Conservation (phyloP, 2,329 filamentous ascomycete species). For the Mycocentrospora acerina region DNA sequence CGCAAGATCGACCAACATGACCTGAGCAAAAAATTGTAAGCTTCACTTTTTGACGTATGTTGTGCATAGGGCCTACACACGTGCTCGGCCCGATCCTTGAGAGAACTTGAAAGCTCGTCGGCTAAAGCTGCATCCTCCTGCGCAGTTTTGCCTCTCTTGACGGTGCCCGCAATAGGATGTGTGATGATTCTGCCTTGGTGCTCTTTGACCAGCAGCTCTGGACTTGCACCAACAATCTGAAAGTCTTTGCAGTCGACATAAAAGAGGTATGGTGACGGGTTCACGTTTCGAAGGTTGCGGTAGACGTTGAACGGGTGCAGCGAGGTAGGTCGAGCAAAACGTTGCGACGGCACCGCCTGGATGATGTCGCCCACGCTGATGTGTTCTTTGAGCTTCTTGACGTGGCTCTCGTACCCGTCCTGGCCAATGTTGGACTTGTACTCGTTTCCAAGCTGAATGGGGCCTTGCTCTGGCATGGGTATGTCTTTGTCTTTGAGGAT, state of each 20-base stretch:
- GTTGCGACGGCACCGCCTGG: constrained; percentile 93
- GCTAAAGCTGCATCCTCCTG: constrained; percentile 83
- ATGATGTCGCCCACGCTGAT: constrained; percentile 94
- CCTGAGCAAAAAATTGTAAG: constrained; percentile 56
- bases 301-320: constrained; percentile 99
- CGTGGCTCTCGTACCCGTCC: constrained; percentile 86
- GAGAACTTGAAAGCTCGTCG: constrained; percentile 70
- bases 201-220: constrained; percentile 90
- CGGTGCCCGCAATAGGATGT: constrained; percentile 94
- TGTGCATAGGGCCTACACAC: constrained; percentile 20
- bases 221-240: constrained; percentile 92
- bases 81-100: constrained; percentile 71
- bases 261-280: constrained; percentile 96
- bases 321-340: constrained; percentile 83
- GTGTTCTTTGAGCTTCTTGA: constrained; percentile 82
- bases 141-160: constrained; percentile 77
- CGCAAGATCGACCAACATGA: constrained; percentile 96
- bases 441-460: constrained; percentile 71
- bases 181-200: constrained; percentile 87
- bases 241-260: constrained; percentile 91
- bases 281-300: constrained; percentile 92
- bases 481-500: constrained; percentile 73
- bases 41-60: constrained; percentile 60
- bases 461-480: constrained; percentile 73
- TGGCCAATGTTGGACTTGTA: constrained; percentile 92